A percentile compares a stretch with the other conserved stretches of the same genome.
Conservation (phyloP, 257 asterid species). For the Capsicum chinense region DNA sequence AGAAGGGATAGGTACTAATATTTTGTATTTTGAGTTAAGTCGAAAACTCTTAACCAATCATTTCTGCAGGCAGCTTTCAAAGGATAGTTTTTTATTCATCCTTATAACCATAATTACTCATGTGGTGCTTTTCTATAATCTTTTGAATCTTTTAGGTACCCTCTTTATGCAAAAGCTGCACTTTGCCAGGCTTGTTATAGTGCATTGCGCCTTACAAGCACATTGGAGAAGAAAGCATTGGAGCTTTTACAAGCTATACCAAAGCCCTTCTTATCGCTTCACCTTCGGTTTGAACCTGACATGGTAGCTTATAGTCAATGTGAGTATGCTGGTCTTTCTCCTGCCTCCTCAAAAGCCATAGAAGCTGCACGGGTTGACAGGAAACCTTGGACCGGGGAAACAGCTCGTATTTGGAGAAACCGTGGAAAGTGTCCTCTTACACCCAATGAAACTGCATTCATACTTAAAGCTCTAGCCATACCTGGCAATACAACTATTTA, state of each 20-base stretch:
- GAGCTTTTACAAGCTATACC: conserved; percentile 90
- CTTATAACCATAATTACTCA: neutral
- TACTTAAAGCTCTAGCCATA: conserved; percentile 82
- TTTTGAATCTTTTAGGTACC: conserved; percentile 62
- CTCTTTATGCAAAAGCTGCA: conserved; percentile 85
- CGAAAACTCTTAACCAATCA: neutral
- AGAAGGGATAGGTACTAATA: conserved; percentile 83
- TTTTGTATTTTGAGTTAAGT: neutral
- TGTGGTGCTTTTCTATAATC: neutral
- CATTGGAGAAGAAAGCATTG: conserved; percentile 65
- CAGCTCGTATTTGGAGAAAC: conserved; percentile 84
- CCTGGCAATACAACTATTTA: conserved; percentile 77
- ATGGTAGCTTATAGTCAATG: conserved; percentile 99
- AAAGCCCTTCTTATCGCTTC: conserved; percentile 96
- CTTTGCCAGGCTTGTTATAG: conserved; percentile 89
- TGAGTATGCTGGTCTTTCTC: conserved; percentile 65
- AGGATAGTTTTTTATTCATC: neutral
- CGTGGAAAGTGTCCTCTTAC: conserved; percentile 97
- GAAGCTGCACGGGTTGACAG: conserved; percentile 81
- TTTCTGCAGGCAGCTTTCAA: neutral
- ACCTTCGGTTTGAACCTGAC: conserved; percentile 98
- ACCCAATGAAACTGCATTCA: conserved; percentile 80
- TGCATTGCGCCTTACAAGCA: conserved; percentile 68
- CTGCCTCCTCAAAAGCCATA: conserved; percentile 68
- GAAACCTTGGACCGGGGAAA: conserved; percentile 91